Evolutionary conservation across 441 rosid genomes (phyloP), one percentile per base, ranked within the genome.

Genomic region (Arabidopsis hybrid): DNA sequence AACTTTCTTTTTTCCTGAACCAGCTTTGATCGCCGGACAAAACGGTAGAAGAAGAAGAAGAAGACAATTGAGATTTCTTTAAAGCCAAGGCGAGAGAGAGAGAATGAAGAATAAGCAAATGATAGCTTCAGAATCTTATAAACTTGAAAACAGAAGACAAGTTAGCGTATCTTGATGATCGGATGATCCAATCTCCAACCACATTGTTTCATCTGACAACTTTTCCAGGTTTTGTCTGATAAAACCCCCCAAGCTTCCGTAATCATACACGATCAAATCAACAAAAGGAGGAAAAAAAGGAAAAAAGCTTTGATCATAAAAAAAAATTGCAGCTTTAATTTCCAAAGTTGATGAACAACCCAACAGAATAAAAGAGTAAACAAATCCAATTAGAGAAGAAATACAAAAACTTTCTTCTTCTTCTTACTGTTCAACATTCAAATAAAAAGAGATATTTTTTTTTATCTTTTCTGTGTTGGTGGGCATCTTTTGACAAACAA

Each of bases 401-500:
- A 38, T 35, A 49, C 71, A 34, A 73, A 73, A 50, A 60, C 5
- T 40, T 18, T 8, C 6, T 47, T 38, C 3, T 2, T 26, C 26
- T 21, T 21, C 26, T 21, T 2, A 77, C 77, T 60, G 70, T 73
- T 67, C 36, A 78, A 62, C 74, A 38, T 78, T 60, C 70, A 60
- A 72, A 73, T 35, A 51, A 18, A 40, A 40, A 42, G 18, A 73
- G 58, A 60, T 45, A 11, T 42, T 59, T 43, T 46, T 10, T 59
- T 43, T 21, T 1, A 38, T 10, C 1, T 29, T 61, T 9, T 31
- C 10, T 56, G 0, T 29, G 51, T 77, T 67, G 71, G 78, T 78
- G 81, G 81, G 78, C 71, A 78, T 78, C 78, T 78, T 78, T 67
- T 61, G 81, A 73, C 78, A 67, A 78, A 67, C 50, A 60, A 61